These are phyloP conservation scores for Fusarium zealandicum DNA, from an alignment of 2,329 filamentous ascomycete species.

Conservation along the genomic window DNA sequence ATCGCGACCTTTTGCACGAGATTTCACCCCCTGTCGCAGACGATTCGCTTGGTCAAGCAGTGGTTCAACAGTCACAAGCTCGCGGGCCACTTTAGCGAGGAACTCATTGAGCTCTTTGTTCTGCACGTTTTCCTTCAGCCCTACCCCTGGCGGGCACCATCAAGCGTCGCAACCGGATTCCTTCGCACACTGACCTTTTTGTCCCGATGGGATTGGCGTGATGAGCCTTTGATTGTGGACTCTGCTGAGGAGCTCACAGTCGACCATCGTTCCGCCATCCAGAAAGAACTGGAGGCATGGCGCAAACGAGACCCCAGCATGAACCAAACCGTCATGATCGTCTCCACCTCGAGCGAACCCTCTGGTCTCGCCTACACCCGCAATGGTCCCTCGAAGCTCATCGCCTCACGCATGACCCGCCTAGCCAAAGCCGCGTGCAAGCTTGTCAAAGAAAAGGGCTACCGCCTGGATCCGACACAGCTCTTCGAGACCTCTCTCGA, in stretches of 20 bases:
- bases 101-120: slow-evolving; percentile 85
- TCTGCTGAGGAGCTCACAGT: slow-evolving; percentile 66
- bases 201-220: slow-evolving; percentile 90
- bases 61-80: slow-evolving; percentile 91
- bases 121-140: slow-evolving; percentile 81
- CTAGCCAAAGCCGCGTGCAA: slow-evolving; percentile 79
- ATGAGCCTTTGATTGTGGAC: slow-evolving; percentile 82
- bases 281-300: slow-evolving; percentile 81
- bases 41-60: slow-evolving; percentile 83
- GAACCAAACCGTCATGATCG: slow-evolving; percentile 83
- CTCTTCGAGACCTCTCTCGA: slow-evolving; percentile 76
- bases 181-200: slow-evolving; percentile 81
- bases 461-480: slow-evolving; percentile 55
- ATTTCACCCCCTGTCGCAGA: slow-evolving; percentile 78
- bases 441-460: slow-evolving; percentile 61
- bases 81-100: slow-evolving; percentile 74
- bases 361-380: slow-evolving; percentile 84
- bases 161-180: slow-evolving; percentile 80
- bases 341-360: slow-evolving; percentile 78
- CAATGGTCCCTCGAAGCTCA: slow-evolving; percentile 75
- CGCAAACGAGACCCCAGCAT: slow-evolving; percentile 87
- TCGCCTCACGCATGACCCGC: slow-evolving; percentile 82
- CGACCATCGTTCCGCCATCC: slow-evolving; percentile 67
- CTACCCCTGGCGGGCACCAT: slow-evolving; percentile 80
- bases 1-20: slow-evolving; percentile 82